Evolutionary conservation across 306 rosid genomes (phyloP).

Genomic region (Fragaria ananassa): DNA sequence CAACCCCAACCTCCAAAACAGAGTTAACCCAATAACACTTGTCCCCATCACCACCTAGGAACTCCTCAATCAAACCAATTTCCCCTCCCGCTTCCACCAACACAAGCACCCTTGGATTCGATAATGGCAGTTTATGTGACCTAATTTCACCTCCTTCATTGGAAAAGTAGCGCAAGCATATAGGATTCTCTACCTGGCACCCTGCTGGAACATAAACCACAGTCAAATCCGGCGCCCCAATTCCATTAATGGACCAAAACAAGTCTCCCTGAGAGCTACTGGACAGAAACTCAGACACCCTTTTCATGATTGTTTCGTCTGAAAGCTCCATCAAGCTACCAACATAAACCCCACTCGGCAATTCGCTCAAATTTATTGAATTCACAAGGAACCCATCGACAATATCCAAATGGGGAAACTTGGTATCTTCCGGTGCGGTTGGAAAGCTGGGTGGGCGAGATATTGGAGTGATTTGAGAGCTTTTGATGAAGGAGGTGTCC

Average conservation of each 20-base stretch:
- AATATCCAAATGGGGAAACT: constrained; percentile 43
- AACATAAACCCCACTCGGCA: constrained; percentile 61
- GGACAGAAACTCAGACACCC: constrained; percentile 42
- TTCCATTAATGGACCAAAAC: constrained; percentile 90
- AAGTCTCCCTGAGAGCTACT: constrained; percentile 48
- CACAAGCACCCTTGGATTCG: constrained; percentile 85
- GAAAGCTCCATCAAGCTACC: constrained; percentile 51
- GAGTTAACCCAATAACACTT: constrained; percentile 71
- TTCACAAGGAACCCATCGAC: constrained; percentile 48
- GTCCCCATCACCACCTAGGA: constrained; percentile 33
- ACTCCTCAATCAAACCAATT: constrained; percentile 70
- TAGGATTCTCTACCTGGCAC: constrained; percentile 55
- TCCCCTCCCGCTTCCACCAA: constrained; percentile 84
- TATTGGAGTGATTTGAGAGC: constrained; percentile 61
- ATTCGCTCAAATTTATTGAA: constrained; percentile 30
- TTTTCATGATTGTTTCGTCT: constrained; percentile 25
- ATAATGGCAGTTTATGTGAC: constrained; percentile 41
- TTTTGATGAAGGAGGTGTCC: constrained; percentile 68
- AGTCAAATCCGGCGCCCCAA: constrained; percentile 79
- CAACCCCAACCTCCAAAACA: constrained; percentile 63
- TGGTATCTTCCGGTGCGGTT: constrained; percentile 10
- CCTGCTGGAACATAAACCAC: constrained; percentile 74
- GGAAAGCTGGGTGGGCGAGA: constrained; percentile 32
- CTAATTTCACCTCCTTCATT: constrained; percentile 38
- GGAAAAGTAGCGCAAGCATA: constrained; percentile 56